phyloP scores from a whole-genome alignment of 2,329 filamentous ascomycete genomes.

The Ophiostoma fasciatum region DNA sequence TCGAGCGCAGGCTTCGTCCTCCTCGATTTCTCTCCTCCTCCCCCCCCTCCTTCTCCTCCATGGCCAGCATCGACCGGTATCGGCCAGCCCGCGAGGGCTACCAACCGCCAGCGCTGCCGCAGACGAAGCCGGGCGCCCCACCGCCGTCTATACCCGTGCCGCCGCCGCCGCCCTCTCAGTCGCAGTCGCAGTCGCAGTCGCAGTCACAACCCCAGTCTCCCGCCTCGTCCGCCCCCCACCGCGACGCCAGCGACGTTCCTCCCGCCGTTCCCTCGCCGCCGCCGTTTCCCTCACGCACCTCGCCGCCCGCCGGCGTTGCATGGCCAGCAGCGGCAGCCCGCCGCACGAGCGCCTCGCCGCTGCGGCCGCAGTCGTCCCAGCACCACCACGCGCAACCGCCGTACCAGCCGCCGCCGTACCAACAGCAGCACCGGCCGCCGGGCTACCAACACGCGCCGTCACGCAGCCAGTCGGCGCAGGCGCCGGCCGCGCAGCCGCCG shows the following conservation, averaged over 20 bases:
- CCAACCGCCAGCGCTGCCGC: slow-evolving; percentile 33
- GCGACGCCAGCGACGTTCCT: slow-evolving; percentile 38
- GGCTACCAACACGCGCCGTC: background rate
- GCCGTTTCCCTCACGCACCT: slow-evolving; percentile 37
- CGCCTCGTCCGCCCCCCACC: slow-evolving; percentile 9
- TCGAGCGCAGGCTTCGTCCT: no score
- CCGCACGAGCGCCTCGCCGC: slow-evolving; percentile 9
- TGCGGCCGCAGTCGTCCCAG: background rate
- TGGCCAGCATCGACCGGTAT: slow-evolving; percentile 48
- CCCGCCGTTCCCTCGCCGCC: slow-evolving; percentile 48
- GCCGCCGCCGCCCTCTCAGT: slow-evolving; percentile 12
- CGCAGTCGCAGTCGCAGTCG: slow-evolving; percentile 12
- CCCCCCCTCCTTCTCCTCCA: slow-evolving; percentile 18
- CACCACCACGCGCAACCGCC: no score
- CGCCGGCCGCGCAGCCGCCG: slow-evolving; percentile 2
- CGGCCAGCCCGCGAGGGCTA: slow-evolving; percentile 42
- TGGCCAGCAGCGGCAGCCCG: no score
- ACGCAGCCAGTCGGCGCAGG: slow-evolving; percentile 2
- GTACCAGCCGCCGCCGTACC: background rate
- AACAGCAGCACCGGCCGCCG: slow-evolving; percentile 1
- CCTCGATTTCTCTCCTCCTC: background rate
- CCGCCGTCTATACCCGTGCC: background rate
- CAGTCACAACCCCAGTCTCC: slow-evolving; percentile 26
- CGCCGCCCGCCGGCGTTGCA: slow-evolving; percentile 22
- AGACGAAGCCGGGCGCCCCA: slow-evolving; percentile 11